phyloP scores from a whole-genome alignment of 441 rosid genomes.

The Geranium incanum region DNA sequence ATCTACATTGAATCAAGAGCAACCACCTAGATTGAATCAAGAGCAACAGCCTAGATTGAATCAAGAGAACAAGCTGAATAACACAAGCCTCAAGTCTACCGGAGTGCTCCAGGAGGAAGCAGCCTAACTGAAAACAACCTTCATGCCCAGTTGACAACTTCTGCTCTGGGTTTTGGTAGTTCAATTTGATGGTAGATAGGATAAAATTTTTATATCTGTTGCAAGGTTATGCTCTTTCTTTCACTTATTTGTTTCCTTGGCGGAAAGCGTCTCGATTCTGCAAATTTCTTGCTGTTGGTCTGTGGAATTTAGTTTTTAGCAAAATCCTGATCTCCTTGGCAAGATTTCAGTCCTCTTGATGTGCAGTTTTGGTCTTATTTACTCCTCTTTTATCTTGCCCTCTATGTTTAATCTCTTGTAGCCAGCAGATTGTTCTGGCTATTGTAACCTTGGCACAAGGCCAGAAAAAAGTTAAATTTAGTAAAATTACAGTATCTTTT shows the following conservation, averaged over 20 bases:
- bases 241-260: slow-evolving; percentile 12
- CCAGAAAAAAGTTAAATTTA: slow-evolving; percentile 17
- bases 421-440: slow-evolving; percentile 14
- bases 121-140: not conserved
- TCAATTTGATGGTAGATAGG: slow-evolving; percentile 16
- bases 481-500: slow-evolving; percentile 11
- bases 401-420: slow-evolving; percentile 9
- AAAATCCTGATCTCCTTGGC: slow-evolving; percentile 14
- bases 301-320: slow-evolving; percentile 9
- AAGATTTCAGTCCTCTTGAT: slow-evolving; percentile 3
- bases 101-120: slow-evolving; percentile 5
- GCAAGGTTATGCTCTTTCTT: slow-evolving; percentile 4
- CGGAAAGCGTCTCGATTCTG: slow-evolving; percentile 22
- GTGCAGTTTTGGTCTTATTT: not conserved
- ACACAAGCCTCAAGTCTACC: slow-evolving; percentile 10
- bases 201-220: slow-evolving; percentile 7
- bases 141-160: slow-evolving; percentile 7
- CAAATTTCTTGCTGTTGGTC: slow-evolving; percentile 15
- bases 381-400: not conserved
- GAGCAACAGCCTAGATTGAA: not conserved
- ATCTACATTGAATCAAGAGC: not conserved
- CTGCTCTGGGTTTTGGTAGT: not conserved
- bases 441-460: slow-evolving; percentile 19
- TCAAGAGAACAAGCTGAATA: not conserved
- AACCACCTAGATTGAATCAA: not conserved